phyloP scores from a whole-genome alignment of 371 early-diverging fungal genomes.

The Actinomortierella ambigua region DNA sequence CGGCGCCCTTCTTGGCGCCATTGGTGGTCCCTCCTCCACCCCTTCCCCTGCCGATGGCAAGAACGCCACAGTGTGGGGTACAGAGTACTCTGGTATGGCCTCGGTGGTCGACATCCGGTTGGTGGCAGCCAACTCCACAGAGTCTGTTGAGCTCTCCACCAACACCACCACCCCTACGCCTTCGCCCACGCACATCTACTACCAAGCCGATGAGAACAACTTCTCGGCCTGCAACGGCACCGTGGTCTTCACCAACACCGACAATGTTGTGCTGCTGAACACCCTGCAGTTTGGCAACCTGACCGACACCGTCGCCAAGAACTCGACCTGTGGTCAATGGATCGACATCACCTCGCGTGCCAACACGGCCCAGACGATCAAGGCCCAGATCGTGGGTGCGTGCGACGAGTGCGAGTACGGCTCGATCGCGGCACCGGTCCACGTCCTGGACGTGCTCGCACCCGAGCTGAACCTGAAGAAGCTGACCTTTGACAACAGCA shows the following conservation, averaged over 20 bases:
- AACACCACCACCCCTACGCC: background rate
- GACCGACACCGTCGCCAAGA: background rate
- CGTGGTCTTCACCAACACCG: slow-evolving; percentile 13
- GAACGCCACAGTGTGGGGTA: slow-evolving; percentile 26
- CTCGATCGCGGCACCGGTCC: slow-evolving; percentile 13
- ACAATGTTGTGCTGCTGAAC: slow-evolving; percentile 36
- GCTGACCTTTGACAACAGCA: slow-evolving; percentile 19
- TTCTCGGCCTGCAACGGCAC: slow-evolving; percentile 31
- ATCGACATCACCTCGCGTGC: slow-evolving; percentile 26
- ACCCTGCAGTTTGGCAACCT: slow-evolving; percentile 33
- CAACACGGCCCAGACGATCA: slow-evolving; percentile 14
- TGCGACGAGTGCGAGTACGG: slow-evolving; percentile 43
- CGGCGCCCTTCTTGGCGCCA: slow-evolving; percentile 26
- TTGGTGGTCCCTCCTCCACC: slow-evolving; percentile 23
- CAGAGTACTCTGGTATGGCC: slow-evolving; percentile 26
- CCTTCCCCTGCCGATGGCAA: slow-evolving; percentile 26
- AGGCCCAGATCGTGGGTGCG: slow-evolving; percentile 34
- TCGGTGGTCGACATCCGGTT: slow-evolving; percentile 23
- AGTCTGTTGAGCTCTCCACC: slow-evolving; percentile 8
- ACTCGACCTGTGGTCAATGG: slow-evolving; percentile 41
- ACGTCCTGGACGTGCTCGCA: slow-evolving; percentile 9
- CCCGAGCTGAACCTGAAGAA: slow-evolving; percentile 11
- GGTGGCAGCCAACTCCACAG: background rate
- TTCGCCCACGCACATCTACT: slow-evolving; percentile 23
- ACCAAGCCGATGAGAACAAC: slow-evolving; percentile 6